Evolutionary conservation across 2,329 filamentous ascomycete genomes (phyloP).

Genomic region (Ascochyta pisi): DNA sequence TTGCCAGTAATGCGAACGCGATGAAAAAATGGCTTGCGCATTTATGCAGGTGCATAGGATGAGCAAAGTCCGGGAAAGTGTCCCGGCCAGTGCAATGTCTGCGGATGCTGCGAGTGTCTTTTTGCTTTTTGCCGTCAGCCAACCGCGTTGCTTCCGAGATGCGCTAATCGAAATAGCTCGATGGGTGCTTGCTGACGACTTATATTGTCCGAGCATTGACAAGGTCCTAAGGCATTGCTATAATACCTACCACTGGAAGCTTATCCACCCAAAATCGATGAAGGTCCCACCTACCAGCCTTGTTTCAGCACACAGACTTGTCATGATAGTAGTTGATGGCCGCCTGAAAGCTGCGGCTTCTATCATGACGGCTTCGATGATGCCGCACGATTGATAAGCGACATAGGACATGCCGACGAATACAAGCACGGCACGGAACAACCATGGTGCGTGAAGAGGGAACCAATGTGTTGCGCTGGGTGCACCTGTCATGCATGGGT

Average conservation of each 20-base stretch:
- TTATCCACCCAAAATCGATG: neutral
- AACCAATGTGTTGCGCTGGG: neutral
- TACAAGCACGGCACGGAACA: neutral
- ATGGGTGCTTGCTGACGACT: neutral
- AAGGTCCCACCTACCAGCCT: neutral
- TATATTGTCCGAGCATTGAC: slow-evolving; percentile 3
- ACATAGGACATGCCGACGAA: neutral
- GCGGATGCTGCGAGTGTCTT: neutral
- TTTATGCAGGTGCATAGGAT: slow-evolving; percentile 3
- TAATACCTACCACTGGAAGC: neutral
- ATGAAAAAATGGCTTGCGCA: neutral
- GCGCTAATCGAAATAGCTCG: neutral
- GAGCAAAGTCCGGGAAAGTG: neutral
- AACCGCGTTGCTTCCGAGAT: slow-evolving; percentile 8
- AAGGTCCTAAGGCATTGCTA: neutral
- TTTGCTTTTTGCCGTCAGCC: slow-evolving; percentile 11
- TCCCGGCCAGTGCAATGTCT: neutral
- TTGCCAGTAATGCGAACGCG: neutral
- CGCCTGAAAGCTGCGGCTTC: neutral
- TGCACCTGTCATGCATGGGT: neutral
- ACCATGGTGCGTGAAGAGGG: neutral
- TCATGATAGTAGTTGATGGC: neutral
- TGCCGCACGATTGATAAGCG: neutral
- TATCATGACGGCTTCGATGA: neutral
- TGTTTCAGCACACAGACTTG: neutral